Conservation (phyloP, 371 early-diverging fungal genomes). For the Mucor mucedo region DNA sequence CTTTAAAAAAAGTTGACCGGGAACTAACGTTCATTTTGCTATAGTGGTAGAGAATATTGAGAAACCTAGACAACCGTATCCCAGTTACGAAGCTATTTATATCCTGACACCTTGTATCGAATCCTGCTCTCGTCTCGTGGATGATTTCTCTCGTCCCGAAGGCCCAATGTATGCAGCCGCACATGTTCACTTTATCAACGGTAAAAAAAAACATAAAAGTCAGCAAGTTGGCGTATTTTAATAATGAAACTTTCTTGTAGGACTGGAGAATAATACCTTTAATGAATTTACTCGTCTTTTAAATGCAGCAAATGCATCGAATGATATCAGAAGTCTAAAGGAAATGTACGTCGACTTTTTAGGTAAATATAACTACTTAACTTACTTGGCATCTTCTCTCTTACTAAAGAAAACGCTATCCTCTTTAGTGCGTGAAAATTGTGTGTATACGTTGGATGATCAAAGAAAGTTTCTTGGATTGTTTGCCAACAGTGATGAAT, state of each 20-base stretch:
- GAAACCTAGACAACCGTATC: conserved; percentile 82
- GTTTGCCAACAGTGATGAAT: conserved; percentile 49
- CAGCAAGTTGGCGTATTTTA: too few species aligned
- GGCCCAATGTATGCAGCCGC: conserved; percentile 78
- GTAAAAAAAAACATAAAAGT: conserved; percentile 38
- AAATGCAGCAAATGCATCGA: conserved; percentile 53
- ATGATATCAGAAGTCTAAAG: conserved; percentile 65
- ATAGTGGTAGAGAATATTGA: conserved; percentile 73
- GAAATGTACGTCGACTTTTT: conserved; percentile 81
- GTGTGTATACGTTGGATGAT: conserved; percentile 79
- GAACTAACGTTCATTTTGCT: not conserved
- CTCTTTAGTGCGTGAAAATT: conserved; percentile 74
- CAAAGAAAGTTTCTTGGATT: conserved; percentile 69
- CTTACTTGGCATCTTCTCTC: conserved; percentile 7
- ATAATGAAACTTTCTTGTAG: conserved; percentile 11
- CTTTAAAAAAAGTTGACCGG: not conserved
- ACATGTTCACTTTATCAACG: conserved; percentile 81
- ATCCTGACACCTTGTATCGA: conserved; percentile 84
- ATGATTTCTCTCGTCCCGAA: conserved; percentile 70
- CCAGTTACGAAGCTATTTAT: conserved; percentile 90
- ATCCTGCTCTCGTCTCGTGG: conserved; percentile 76
- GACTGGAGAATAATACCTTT: conserved; percentile 47
- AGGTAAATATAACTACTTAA: conserved; percentile 33
- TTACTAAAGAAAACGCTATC: conserved; percentile 14
- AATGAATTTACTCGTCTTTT: conserved; percentile 47